phyloP scores from a whole-genome alignment of 345 rosid species.

The Hypericum perforatum region DNA sequence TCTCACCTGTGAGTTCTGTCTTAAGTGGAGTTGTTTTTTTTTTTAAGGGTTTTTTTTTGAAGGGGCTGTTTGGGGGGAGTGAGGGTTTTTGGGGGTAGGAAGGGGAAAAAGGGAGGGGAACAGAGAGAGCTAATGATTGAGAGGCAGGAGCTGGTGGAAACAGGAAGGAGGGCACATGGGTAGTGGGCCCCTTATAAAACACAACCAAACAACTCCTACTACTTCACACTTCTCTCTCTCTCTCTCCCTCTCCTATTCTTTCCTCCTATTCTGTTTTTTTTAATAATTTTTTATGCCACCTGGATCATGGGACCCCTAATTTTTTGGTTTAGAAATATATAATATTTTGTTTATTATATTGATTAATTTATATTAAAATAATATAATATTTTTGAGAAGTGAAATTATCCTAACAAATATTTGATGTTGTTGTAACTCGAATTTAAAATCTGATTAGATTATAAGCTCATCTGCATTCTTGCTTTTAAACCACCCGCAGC shows the following conservation, averaged over 20 bases:
- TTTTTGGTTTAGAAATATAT: too few relatives aligned
- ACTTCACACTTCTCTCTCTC: neutral
- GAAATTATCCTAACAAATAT: too few relatives aligned
- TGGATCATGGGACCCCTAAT: too few relatives aligned
- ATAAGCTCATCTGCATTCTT: too few relatives aligned
- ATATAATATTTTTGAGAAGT: too few relatives aligned
- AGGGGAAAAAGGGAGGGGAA: slow-evolving; percentile 1
- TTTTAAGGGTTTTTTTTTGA: neutral
- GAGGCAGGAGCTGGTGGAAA: slow-evolving; percentile 99
- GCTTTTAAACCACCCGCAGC: too few relatives aligned
- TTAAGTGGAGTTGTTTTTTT: slow-evolving; percentile 4
- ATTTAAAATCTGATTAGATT: too few relatives aligned
- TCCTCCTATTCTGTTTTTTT: too few relatives aligned
- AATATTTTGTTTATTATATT: too few relatives aligned
- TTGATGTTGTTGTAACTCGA: too few relatives aligned
- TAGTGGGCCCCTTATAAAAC: slow-evolving; percentile 47
- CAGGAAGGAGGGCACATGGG: slow-evolving; percentile 98
- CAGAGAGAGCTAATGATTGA: slow-evolving; percentile 68
- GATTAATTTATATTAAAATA: too few relatives aligned
- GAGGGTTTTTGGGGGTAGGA: neutral
- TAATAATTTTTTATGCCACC: too few relatives aligned
- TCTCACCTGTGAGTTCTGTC: neutral
- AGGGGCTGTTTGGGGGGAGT: neutral
- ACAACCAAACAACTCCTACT: slow-evolving; percentile 1
- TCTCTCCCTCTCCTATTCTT: neutral